phyloP scores from a whole-genome alignment of 106 monocot species.

The Acorus gramineus region DNA sequence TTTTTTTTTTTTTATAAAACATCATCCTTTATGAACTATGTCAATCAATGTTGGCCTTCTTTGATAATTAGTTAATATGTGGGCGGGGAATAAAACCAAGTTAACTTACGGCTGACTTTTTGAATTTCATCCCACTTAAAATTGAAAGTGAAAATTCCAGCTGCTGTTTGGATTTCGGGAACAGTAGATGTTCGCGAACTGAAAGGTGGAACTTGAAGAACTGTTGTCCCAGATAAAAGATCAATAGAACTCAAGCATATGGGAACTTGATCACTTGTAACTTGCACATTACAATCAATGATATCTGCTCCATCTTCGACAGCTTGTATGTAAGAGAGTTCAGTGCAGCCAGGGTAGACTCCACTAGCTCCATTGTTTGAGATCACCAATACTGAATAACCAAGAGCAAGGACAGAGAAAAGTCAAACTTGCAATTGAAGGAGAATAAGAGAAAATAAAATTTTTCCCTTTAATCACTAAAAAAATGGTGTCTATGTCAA shows the following conservation, averaged over 20 bases:
- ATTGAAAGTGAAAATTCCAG: conserved; percentile 79
- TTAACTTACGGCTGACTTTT: conserved; percentile 63
- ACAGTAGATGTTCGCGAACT: conserved; percentile 15
- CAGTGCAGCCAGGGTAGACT: conserved; percentile 71
- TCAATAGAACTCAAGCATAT: conserved; percentile 75
- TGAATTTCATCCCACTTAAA: conserved; percentile 76
- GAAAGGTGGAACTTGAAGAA: conserved; percentile 21
- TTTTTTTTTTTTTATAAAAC: not conserved
- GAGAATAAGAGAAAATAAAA: not conserved
- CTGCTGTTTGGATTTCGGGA: conserved; percentile 26
- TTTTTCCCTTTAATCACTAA: no score
- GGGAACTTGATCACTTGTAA: conserved; percentile 57
- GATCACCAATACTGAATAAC: conserved; percentile 34
- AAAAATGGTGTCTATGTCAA: not conserved
- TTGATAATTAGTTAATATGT: not conserved
- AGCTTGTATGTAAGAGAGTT: conserved; percentile 76
- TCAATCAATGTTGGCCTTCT: not conserved
- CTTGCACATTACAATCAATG: conserved; percentile 87
- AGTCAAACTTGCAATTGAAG: not conserved
- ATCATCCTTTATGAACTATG: not conserved
- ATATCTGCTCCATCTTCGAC: conserved; percentile 64
- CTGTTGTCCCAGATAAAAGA: conserved; percentile 52
- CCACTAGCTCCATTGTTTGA: conserved; percentile 86
- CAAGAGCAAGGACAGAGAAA: conserved; percentile 9
- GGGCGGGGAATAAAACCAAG: not conserved